A percentile compares a stretch with the other conserved stretches of the same genome.
phyloP scores from a whole-genome alignment of 345 rosid genomes.

The Corchorus olitorius region DNA sequence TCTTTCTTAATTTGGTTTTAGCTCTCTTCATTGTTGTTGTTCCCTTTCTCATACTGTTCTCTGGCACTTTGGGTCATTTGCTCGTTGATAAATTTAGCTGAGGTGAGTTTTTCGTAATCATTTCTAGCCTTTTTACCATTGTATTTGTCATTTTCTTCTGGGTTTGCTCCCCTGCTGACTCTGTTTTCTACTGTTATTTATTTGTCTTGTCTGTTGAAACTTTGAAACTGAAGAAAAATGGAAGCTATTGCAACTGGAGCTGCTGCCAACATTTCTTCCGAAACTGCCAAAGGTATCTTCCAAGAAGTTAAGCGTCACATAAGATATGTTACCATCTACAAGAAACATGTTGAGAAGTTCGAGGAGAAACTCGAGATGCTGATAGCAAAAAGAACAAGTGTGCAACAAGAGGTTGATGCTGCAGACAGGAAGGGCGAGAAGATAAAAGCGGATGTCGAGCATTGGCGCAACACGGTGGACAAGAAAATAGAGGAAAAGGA shows the following conservation, averaged over 20 bases:
- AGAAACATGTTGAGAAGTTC: not conserved
- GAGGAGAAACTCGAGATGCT: not conserved
- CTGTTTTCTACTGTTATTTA: not conserved
- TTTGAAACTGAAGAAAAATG: not conserved
- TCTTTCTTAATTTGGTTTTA: too few relatives aligned
- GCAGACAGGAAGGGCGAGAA: not conserved
- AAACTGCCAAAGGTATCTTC: not conserved
- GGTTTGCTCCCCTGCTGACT: not conserved
- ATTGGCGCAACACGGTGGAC: not conserved
- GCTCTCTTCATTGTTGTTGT: too few relatives aligned
- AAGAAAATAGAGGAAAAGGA: not conserved
- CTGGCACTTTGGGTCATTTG: too few relatives aligned
- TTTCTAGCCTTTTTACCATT: too few relatives aligned
- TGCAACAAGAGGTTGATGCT: not conserved
- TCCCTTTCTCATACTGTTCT: too few relatives aligned
- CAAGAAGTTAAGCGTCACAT: not conserved
- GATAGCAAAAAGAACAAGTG: not conserved
- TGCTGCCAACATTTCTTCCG: not conserved
- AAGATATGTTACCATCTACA: not conserved
- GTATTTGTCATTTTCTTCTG: not conserved
- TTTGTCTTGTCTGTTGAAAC: not conserved
- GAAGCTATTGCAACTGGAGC: not conserved
- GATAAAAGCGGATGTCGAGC: not conserved
- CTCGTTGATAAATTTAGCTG: too few relatives aligned
- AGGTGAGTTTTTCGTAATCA: too few relatives aligned